Evolutionary conservation across 1,284 basidiomycete species (phyloP), one percentile per base, ranked within the genome.

Genomic region (Ganoderma meredithae): DNA sequence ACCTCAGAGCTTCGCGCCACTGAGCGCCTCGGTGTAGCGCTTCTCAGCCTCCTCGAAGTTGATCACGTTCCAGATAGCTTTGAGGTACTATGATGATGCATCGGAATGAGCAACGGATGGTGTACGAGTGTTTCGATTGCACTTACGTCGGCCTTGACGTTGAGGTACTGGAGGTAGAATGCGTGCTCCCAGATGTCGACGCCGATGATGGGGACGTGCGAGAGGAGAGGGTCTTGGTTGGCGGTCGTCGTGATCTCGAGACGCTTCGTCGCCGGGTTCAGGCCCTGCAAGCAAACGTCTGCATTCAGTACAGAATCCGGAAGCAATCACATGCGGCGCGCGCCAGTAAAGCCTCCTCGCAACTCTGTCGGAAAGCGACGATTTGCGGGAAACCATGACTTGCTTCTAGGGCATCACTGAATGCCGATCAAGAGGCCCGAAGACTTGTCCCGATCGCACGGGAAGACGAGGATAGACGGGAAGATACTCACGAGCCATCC

Each of bases 161-260:
- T 92, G 76, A 89, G 84, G 80, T 95, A 95, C 81, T 94, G 89
- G 73, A 92, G 85, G 82, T 92, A 92, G 81, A 90, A 92, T 27
- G 90, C 90, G 76, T 93, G 91, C 83, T 94, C 93, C 94, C 94
- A 96, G 76, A 94, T 87, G 77, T 97, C 96, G 72, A 97, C 90
- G 69, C 95, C 95, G 73, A 97, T 90, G 81, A 97, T 85, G 69
- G 95, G 93, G 69, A 88, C 81, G 79, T 89, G 91, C 53, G 82
- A 80, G 72, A 95, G 82, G 67, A 97, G 87, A 69, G 95, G 95
- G 80, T 97, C 95, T 84, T 97, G 95, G 86, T 97, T 96, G 31
- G 93, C 80, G 47, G 95, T 96, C 65, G 94, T 94, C 59, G 83
- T 78, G 76, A 94, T 86, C 81, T 93, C 92, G 61, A 96, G 88